Evolutionary conservation across 176 grass and related monocot genomes (phyloP).

Genomic region (Melocanna baccifera): DNA sequence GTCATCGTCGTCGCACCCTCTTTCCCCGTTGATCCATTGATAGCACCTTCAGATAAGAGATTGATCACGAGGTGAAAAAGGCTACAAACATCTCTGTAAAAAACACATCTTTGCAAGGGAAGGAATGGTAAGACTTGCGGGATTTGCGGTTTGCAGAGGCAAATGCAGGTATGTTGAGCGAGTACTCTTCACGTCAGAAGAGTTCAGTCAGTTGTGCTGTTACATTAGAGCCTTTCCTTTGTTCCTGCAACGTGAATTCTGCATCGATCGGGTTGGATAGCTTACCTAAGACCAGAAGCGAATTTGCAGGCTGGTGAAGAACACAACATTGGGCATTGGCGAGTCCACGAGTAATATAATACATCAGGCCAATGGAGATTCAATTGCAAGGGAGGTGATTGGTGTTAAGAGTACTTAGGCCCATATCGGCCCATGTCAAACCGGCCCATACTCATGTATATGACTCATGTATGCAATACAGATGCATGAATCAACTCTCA

Average conservation of each 20-base stretch:
- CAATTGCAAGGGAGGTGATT: not conserved
- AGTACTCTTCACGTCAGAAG: not conserved
- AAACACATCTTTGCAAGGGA: not conserved
- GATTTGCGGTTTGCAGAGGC: not conserved
- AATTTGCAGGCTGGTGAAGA: not conserved
- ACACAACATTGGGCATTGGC: not conserved
- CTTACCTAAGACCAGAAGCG: too few species aligned
- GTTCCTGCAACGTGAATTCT: not conserved
- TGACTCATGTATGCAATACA: too few species aligned
- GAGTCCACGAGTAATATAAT: not conserved
- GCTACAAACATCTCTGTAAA: not conserved
- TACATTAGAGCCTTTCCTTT: not conserved
- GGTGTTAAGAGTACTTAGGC: too few species aligned
- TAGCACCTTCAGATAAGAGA: too few species aligned
- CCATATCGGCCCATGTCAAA: too few species aligned
- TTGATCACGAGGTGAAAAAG: too few species aligned
- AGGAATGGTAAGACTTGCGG: not conserved
- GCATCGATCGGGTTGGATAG: not conserved
- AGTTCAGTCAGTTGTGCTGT: not conserved
- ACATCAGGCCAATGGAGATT: slow-evolving; percentile 13
- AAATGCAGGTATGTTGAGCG: not conserved
- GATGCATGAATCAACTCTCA: too few species aligned
- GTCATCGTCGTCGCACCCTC: not conserved
- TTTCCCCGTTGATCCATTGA: too few species aligned
- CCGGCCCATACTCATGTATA: too few species aligned